Base-by-base conservation (phyloP, 2,329 filamentous ascomycete genomes). In the Colletotrichum navitas region DNA sequence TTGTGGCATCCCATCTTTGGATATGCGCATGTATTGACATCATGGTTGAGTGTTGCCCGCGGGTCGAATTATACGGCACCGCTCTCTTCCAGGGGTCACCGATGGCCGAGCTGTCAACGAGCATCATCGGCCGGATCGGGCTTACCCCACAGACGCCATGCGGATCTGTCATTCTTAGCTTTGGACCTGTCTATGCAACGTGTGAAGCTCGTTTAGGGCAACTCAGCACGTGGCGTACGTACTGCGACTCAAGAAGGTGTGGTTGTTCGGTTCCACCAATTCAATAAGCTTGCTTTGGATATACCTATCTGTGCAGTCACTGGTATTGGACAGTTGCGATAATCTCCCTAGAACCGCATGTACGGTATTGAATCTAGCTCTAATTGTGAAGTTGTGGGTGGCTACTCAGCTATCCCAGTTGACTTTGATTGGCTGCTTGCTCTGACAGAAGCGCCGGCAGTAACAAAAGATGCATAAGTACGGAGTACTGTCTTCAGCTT, bases 81-180 rank as follows among this genome's bases (percentile, higher is more conserved):
- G 1, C 10, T 8, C 43, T 8, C 18, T 2, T 47, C n/a, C 45
- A 62, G 59, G 45, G 59, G 59, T 39, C 21, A 24, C 5, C 5
- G 14, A 26, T 29, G 51, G 10, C 14, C 7, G 45, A 62, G 32
- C 18, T 62, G 60, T 62, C 60, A 62, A 51, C 32, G 45, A 4
- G n/a, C 60, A 62, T 62, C 60, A 62, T 62, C 60, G 12, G n/a
- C 39, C 45, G 32, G 32, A 39, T 29, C 32, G 45, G 12, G 6
- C 21, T n/a, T 21, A 39, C 59, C 45, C 45, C 45, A 29, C 60
- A 62, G 43, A 41, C n/a, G 21, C 14, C 29, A 12, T 10, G 32
- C 60, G 8, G 36, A 51, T 51, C 45, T 34, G 45, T 24, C 36
- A 5, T 43, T n/a, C 24, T n/a, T 29, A 10, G 21, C 24, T 45